Evolutionary conservation across 2,329 filamentous ascomycete genomes (phyloP), one percentile per base, ranked within the genome.

Genomic region (Fusarium drepaniforme): DNA sequence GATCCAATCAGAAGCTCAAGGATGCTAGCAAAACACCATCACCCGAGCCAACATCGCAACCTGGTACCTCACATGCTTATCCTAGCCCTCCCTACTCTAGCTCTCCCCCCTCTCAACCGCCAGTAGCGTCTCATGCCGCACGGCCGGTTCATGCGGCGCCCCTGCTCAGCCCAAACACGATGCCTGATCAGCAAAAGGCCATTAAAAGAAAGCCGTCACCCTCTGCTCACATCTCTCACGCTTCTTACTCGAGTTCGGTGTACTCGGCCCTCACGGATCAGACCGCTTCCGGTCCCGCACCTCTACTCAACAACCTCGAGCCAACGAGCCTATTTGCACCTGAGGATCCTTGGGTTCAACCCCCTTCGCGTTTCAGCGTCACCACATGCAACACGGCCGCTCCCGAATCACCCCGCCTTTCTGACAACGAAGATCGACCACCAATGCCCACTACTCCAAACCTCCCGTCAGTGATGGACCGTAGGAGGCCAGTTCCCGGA

Each of bases 341-440:
- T 23, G 79, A 84, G 15, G 77, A 81, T 68, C 68, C 87, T 42
- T 87, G 86, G 85, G 82, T 84, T 15, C 87, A 90, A 67, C 89
- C 90, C 8, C 81, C 85, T 3, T 93, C 90, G 59, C 88, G 89
- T 56, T 93, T 93, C 81, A 93, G 91, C 81, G 85, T 89, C 72
- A 91, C 90, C 9, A 93, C 90, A 3, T 91, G 89, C 77, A 86
- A 88, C 28, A 89, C 90, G 3, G 88, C 89, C 2, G 68, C 74
- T 46, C 64, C 77, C 33, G 80, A 76, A 33, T 79, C 81, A 15
- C 80, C 83, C 42, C 72, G 67, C 37, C 73, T 76, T 51, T 75
- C 74, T 28, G 60, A 64, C 4, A 77, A 80, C 16, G 80, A 80
- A 42, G 73, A 79, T 15, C 74, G 57, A 15, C 70, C 79, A 44